Conservation (phyloP, 179 eudicot species). For the Beta macrorhiza region DNA sequence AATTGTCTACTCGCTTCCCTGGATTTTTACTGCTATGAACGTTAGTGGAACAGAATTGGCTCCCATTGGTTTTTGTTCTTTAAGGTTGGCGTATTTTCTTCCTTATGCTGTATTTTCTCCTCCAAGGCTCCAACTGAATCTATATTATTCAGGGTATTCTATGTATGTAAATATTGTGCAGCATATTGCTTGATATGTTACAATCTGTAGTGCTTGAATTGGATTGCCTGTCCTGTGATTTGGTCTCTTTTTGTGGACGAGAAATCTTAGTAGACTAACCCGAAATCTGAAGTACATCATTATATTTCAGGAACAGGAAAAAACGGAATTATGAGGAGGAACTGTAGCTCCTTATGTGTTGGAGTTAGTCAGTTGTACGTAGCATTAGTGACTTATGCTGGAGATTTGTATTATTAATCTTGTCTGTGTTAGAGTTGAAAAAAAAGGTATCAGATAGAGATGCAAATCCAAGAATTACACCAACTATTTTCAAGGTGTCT, state of each 20-base stretch:
- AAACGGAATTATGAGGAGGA: background rate
- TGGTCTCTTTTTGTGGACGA: background rate
- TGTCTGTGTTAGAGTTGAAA: background rate
- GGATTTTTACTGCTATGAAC: background rate
- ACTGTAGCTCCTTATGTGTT: background rate
- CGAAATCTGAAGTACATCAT: background rate
- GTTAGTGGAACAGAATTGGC: background rate
- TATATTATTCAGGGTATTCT: background rate
- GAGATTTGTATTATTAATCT: background rate
- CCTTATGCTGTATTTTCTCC: background rate
- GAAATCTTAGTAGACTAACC: background rate
- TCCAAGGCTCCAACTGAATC: background rate
- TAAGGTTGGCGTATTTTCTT: background rate
- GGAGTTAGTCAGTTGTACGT: background rate
- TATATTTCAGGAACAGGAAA: background rate
- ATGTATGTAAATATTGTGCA: background rate
- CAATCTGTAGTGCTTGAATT: background rate
- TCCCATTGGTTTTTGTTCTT: background rate
- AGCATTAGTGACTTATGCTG: background rate
- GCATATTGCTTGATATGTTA: background rate
- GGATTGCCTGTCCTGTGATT: background rate
- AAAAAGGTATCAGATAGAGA: background rate
- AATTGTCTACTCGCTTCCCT: constrained; percentile 4
- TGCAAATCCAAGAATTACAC: background rate
- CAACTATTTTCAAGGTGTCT: background rate